phyloP scores from a whole-genome alignment of 129 eudicot species.

The Artemisia argyi region DNA sequence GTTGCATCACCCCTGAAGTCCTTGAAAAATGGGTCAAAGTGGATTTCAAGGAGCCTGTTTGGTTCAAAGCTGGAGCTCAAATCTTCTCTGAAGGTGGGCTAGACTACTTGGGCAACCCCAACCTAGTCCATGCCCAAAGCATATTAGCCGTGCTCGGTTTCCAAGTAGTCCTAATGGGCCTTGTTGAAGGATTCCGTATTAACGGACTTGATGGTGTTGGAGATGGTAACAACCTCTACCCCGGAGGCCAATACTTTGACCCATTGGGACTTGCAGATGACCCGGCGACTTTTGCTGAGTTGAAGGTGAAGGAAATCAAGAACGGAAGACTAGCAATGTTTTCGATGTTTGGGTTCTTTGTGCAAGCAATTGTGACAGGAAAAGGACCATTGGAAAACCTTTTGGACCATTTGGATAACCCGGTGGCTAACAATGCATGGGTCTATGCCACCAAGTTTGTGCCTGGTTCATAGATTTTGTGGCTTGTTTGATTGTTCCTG shows the following conservation, averaged over 20 bases:
- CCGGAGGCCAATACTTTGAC: conserved; percentile 48
- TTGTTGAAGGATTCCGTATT: conserved; percentile 41
- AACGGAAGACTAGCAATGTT: conserved; percentile 48
- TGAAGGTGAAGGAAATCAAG: conserved; percentile 48
- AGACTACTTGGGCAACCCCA: conserved; percentile 47
- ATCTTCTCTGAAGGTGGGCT: conserved; percentile 47
- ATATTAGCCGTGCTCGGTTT: conserved; percentile 42
- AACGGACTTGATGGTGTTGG: conserved; percentile 47
- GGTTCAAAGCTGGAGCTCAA: conserved; percentile 51
- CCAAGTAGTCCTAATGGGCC: conserved; percentile 42
- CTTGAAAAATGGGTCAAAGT: conserved; percentile 42
- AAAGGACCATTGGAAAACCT: conserved; percentile 48
- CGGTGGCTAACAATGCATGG: conserved; percentile 55
- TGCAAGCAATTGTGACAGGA: conserved; percentile 47
- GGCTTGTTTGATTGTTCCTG: conserved; percentile 6
- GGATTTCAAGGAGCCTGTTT: conserved; percentile 46
- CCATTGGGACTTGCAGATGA: conserved; percentile 47
- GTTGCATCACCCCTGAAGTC: conserved; percentile 43
- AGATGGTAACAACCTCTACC: conserved; percentile 43
- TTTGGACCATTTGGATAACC: conserved; percentile 48
- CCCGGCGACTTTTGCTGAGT: conserved; percentile 38
- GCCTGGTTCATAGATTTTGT: conserved; percentile 38
- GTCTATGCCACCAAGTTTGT: conserved; percentile 52
- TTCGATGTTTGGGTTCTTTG: conserved; percentile 44
- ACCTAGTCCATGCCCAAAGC: conserved; percentile 50